Evolutionary conservation across 2,329 filamentous ascomycete species (phyloP).

Genomic region (Pseudohalonectria lignicola): DNA sequence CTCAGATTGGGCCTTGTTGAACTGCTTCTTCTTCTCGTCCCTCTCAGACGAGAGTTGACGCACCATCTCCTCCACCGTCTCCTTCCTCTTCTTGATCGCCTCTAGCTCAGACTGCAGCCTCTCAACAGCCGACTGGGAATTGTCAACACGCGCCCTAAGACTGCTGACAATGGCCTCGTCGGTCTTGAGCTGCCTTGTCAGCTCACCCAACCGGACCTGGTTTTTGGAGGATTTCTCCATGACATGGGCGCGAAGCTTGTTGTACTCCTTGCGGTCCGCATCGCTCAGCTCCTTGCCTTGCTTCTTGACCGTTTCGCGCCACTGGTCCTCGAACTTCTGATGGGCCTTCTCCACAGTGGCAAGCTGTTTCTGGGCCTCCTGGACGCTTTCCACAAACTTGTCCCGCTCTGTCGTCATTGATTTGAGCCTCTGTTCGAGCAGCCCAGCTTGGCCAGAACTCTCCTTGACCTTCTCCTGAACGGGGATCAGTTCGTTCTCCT

Average conservation of each 20-base stretch:
- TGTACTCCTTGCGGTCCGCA: conserved; percentile 82
- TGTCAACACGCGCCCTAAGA: conserved; percentile 78
- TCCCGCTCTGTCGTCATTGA: conserved; percentile 69
- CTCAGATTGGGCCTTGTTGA: conserved; percentile 76
- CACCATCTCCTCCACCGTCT: conserved; percentile 48
- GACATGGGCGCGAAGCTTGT: conserved; percentile 71
- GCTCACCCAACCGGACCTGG: conserved; percentile 72
- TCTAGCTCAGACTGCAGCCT: conserved; percentile 63
- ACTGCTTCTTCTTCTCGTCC: conserved; percentile 79
- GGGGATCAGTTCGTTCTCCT: conserved; percentile 75
- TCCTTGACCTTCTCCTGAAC: conserved; percentile 87
- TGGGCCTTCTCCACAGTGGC: conserved; percentile 82
- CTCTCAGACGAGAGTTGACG: conserved; percentile 68
- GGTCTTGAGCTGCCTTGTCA: conserved; percentile 81
- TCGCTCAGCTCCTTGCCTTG: conserved; percentile 80
- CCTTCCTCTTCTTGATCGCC: conserved; percentile 57
- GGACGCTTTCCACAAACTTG: conserved; percentile 54
- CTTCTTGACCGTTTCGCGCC: conserved; percentile 73
- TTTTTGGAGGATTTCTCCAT: conserved; percentile 72
- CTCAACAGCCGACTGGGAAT: conserved; percentile 59
- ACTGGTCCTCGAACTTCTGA: conserved; percentile 77
- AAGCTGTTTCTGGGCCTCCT: conserved; percentile 71
- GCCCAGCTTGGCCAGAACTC: conserved; percentile 58
- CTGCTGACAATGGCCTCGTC: conserved; percentile 87
- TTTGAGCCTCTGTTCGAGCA: conserved; percentile 55